phyloP scores from a whole-genome alignment of 176 grass and related monocot species.

The Musa acuminata region DNA sequence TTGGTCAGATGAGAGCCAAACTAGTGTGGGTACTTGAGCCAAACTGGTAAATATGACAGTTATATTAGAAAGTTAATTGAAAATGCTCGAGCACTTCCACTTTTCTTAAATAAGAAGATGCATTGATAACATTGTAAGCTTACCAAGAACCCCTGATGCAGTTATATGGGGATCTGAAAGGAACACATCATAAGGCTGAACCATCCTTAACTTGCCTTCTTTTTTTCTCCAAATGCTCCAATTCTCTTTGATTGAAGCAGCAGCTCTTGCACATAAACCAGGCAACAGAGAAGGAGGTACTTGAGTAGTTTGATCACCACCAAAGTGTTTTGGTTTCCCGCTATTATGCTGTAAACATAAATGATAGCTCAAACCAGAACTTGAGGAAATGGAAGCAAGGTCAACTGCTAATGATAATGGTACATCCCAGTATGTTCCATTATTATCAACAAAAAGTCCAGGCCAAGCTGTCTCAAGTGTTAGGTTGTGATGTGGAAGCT shows the following conservation, averaged over 20 bases:
- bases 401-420: slow-evolving; percentile 72
- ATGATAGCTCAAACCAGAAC: slow-evolving; percentile 82
- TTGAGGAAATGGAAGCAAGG: slow-evolving; percentile 61
- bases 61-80: not conserved
- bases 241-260: slow-evolving; percentile 67
- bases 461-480: slow-evolving; percentile 70
- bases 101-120: not conserved
- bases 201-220: slow-evolving; percentile 76
- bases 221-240: slow-evolving; percentile 76
- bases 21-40: too few relatives aligned
- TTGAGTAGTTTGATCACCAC: slow-evolving; percentile 37
- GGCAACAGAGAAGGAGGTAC: slow-evolving; percentile 54
- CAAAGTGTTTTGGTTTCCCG: slow-evolving; percentile 64
- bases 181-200: slow-evolving; percentile 86
- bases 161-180: slow-evolving; percentile 83
- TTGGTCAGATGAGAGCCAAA: too few relatives aligned
- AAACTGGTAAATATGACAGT: not conserved
- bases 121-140: slow-evolving; percentile 9
- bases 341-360: slow-evolving; percentile 70
- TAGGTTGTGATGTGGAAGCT: slow-evolving; percentile 62
- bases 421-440: slow-evolving; percentile 75
- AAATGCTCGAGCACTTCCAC: not conserved
- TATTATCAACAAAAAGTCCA: slow-evolving; percentile 78
- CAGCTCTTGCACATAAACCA: slow-evolving; percentile 63
- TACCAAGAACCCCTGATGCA: slow-evolving; percentile 62